Evolutionary conservation across 1,284 basidiomycete genomes (phyloP), one percentile per base, ranked within the genome.

Genomic region (Microbotryomycetes sp.): DNA sequence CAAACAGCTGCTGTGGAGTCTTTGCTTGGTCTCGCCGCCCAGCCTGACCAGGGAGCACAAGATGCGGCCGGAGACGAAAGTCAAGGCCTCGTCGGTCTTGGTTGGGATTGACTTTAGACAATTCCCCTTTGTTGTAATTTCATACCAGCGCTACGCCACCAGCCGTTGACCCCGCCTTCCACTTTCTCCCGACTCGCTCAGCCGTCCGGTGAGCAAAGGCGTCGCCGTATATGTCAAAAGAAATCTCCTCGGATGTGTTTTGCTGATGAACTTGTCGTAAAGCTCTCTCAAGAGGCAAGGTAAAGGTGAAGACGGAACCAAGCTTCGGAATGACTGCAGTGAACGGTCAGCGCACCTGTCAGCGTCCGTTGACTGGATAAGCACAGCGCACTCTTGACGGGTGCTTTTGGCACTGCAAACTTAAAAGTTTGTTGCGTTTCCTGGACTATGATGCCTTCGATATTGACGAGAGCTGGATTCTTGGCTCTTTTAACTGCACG

Each of bases 401-500:
- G 77, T 71, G 89, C 79, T 49, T 81, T 78, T 53, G 74, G 76
- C 2, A 87, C 89, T 51, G 91, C 80, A 51, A 91, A 76, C 71
- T 85, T 86, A 78, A 91, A 88, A 0, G 85, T 83, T 60, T 89
- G 87, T 71, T 89, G 87, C 0, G 88, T 89, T 74, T 92, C 90
- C 72, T 88, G 85, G 2, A 91, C 79, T 26, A 91, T 83, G 62
- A 91, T 89, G 1, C 89, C 89, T 3, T 82, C 81, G 9, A 86
- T 72, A 1, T 85, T 85, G 13, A 90, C 79, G 0, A 90, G 79
- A 61, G 81, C 83, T 1, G 85, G 80, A 70, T 90, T 89, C 72
- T 85, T 87, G 66, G 85, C 87, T 68, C 82, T 80, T 51, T 81
- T 80, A 29, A 90, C 89, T 89, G 65, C 45, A 58, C 3, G n/a